Conservation (phyloP, 2,329 filamentous ascomycete genomes). For the Xylariaceae sp. region DNA sequence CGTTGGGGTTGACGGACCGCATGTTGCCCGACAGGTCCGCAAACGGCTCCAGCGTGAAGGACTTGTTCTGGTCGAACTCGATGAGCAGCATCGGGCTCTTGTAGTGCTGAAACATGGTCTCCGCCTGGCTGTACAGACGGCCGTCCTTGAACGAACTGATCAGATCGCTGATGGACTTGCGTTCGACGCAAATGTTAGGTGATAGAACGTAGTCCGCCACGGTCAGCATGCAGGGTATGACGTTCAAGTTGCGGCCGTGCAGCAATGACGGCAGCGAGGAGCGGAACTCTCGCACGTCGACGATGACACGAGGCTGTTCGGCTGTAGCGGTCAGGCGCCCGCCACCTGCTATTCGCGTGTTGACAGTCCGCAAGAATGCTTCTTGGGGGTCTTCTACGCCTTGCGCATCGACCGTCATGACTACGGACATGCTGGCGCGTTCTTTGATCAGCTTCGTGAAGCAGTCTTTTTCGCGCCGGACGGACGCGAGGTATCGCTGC, state of each 20-base stretch:
- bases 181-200: conserved; percentile 85
- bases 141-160: conserved; percentile 90
- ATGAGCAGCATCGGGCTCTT: conserved; percentile 85
- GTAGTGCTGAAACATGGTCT: conserved; percentile 94
- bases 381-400: conserved; percentile 78
- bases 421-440: conserved; percentile 86
- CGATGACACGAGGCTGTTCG: conserved; percentile 82
- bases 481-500: conserved; percentile 81
- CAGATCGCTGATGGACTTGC: conserved; percentile 86
- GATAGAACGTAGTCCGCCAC: conserved; percentile 95
- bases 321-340: conserved; percentile 78
- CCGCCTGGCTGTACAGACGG: conserved; percentile 83
- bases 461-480: conserved; percentile 92
- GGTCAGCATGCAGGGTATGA: conserved; percentile 92
- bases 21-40: conserved; percentile 60
- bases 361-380: conserved; percentile 87
- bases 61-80: conserved; percentile 96
- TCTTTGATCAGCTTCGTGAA: conserved; percentile 95
- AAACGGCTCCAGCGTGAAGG: conserved; percentile 85
- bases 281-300: conserved; percentile 93
- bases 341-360: conserved; percentile 92
- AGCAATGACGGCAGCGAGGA: conserved; percentile 87
- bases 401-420: conserved; percentile 67
- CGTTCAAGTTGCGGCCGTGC: conserved; percentile 79
- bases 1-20: conserved; percentile 55